Conservation (phyloP, 352 stramenopile genomes). For the Proteromonas lacertae region DNA sequence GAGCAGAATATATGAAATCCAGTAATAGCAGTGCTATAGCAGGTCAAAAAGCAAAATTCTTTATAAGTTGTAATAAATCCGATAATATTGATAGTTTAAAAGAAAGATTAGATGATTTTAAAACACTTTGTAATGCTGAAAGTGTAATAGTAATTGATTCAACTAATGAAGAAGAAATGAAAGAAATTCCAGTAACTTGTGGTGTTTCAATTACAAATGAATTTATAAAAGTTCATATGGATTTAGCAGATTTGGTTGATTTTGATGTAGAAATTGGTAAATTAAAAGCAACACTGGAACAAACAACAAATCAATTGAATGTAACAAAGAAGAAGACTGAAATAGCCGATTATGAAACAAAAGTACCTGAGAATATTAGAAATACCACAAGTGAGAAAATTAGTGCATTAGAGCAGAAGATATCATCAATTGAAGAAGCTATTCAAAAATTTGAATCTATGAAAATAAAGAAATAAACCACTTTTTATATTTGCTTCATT, state of each 20-base stretch:
- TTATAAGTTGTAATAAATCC: neutral
- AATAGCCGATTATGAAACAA: neutral
- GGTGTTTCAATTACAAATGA: neutral
- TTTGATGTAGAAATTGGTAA: neutral
- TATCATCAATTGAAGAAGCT: neutral
- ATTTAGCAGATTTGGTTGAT: neutral
- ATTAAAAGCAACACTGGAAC: neutral
- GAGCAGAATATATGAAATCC: conserved; percentile 19
- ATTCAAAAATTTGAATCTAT: neutral
- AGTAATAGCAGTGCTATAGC: no score
- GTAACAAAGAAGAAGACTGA: neutral
- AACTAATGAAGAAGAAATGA: neutral
- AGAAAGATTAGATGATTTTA: neutral
- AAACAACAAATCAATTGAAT: neutral
- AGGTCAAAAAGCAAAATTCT: conserved; percentile 1
- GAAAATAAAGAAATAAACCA: neutral
- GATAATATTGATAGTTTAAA: neutral
- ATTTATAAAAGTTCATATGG: neutral
- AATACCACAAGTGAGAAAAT: neutral
- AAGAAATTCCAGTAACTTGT: no score
- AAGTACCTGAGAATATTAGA: neutral
- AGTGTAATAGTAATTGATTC: neutral
- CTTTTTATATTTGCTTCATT: no score
- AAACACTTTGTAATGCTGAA: neutral
- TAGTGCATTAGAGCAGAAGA: neutral